These are phyloP conservation scores for Leccinum colubrinum DNA, from an alignment of 1,284 basidiomycete genomes.

Conservation along the genomic window DNA sequence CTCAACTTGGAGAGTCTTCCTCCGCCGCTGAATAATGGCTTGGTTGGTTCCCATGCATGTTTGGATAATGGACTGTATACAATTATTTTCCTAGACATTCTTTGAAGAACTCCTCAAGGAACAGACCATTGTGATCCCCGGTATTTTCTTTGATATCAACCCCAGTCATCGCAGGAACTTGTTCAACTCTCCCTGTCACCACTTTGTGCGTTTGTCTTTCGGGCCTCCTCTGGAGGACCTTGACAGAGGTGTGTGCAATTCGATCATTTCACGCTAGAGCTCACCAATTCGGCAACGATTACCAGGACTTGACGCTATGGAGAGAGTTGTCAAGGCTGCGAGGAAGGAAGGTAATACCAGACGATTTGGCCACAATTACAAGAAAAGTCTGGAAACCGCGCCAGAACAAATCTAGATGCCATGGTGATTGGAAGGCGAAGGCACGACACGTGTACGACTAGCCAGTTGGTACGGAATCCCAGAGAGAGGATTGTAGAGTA, in stretches of 20 bases:
- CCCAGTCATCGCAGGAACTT: constrained; percentile 83
- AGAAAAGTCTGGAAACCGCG: constrained; percentile 50
- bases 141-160: constrained; percentile 90
- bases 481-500: not conserved
- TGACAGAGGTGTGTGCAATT: constrained; percentile 59
- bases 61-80: not conserved
- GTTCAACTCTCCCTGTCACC: constrained; percentile 89
- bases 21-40: constrained; percentile 81
- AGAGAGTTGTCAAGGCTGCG: constrained; percentile 71
- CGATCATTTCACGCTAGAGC: not conserved
- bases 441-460: not conserved
- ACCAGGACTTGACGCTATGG: constrained; percentile 82
- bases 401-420: constrained; percentile 24
- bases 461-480: not conserved
- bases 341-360: constrained; percentile 54
- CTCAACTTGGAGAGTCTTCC: constrained; percentile 79
- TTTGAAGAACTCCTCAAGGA: constrained; percentile 94
- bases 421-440: not conserved
- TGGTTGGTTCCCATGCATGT: constrained; percentile 46
- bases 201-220: constrained; percentile 85
- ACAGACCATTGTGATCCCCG: constrained; percentile 86
- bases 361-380: constrained; percentile 67
- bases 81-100: constrained; percentile 61
- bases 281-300: constrained; percentile 5
- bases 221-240: constrained; percentile 84